These are phyloP conservation scores for Rosellinia necatrix DNA, from an alignment of 2,329 filamentous ascomycete genomes.

Conservation along the genomic window DNA sequence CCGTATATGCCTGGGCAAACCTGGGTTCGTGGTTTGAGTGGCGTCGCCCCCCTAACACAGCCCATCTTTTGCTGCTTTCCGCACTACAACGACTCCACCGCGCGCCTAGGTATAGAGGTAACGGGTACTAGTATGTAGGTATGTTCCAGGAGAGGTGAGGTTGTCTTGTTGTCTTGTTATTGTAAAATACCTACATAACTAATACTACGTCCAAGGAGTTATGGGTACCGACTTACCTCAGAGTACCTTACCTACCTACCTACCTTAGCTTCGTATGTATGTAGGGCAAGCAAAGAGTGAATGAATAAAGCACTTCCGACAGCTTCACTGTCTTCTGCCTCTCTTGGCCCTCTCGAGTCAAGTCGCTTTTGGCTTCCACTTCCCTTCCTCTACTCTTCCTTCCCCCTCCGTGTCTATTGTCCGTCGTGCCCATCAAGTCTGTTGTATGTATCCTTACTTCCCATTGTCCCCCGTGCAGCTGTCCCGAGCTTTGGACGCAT, in stretches of 20 bases:
- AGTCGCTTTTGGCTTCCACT: constrained; percentile 2
- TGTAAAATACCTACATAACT: too few relatives aligned
- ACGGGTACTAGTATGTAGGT: too few relatives aligned
- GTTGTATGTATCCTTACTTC: constrained; percentile 5
- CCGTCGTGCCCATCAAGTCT: not conserved
- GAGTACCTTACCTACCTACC: too few relatives aligned
- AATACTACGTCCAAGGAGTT: too few relatives aligned
- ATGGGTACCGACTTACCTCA: too few relatives aligned
- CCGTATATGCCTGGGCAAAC: not conserved
- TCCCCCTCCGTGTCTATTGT: not conserved
- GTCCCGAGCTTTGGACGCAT: constrained; percentile 8
- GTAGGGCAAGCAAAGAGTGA: not conserved
- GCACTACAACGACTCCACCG: too few relatives aligned
- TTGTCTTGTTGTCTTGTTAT: too few relatives aligned
- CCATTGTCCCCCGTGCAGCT: constrained; percentile 2
- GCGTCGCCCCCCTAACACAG: constrained; percentile 7
- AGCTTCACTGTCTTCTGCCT: constrained; percentile 23
- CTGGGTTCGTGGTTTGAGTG: not conserved
- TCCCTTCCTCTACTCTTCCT: not conserved
- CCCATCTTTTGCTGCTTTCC: too few relatives aligned
- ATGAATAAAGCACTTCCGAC: constrained; percentile 11
- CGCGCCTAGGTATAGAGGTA: too few relatives aligned
- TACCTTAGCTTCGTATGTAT: not conserved
- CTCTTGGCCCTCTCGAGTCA: constrained; percentile 15
- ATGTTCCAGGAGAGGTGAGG: too few relatives aligned